Evolutionary conservation across 1,284 basidiomycete species (phyloP).

Genomic region (Austroboletus olivaceoglutinosus): DNA sequence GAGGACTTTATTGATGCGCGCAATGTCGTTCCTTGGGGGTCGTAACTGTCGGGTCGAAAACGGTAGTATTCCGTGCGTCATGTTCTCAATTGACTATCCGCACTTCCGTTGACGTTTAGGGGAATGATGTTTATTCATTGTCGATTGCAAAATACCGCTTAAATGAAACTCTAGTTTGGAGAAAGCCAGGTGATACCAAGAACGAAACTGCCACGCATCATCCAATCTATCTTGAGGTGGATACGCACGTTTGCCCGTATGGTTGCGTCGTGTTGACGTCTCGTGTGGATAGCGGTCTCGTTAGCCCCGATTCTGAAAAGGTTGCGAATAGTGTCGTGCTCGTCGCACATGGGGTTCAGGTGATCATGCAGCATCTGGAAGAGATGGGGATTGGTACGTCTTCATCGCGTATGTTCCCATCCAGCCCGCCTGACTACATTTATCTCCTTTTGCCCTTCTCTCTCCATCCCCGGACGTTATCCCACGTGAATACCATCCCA

Average conservation of each 20-base stretch:
- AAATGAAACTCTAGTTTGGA: constrained; percentile 56
- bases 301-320: constrained; percentile 77
- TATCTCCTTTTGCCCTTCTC: not conserved
- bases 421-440: constrained; percentile 4
- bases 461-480: not conserved
- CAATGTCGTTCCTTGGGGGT: not conserved
- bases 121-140: not conserved
- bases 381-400: constrained; percentile 74
- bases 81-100: not conserved
- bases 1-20: constrained; percentile 10
- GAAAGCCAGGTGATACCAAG: constrained; percentile 73
- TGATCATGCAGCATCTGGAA: constrained; percentile 58
- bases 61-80: constrained; percentile 61
- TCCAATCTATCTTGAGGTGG: constrained; percentile 75
- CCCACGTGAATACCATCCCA: no score
- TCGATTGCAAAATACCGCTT: not conserved
- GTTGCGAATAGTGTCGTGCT: constrained; percentile 71
- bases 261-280: constrained; percentile 11
- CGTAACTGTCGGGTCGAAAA: constrained; percentile 6
- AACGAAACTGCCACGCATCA: constrained; percentile 63
- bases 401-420: constrained; percentile 17
- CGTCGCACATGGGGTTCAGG: constrained; percentile 63
- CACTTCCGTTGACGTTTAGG: constrained; percentile 9
- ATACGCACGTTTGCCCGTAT: not conserved
- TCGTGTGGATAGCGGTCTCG: constrained; percentile 52